Percentiles rank a stretch among this genome's conserved stretches.
These are phyloP conservation scores for Lactarius hatsudake DNA, from an alignment of 768 basidiomycete genomes.

Conservation along the genomic window DNA sequence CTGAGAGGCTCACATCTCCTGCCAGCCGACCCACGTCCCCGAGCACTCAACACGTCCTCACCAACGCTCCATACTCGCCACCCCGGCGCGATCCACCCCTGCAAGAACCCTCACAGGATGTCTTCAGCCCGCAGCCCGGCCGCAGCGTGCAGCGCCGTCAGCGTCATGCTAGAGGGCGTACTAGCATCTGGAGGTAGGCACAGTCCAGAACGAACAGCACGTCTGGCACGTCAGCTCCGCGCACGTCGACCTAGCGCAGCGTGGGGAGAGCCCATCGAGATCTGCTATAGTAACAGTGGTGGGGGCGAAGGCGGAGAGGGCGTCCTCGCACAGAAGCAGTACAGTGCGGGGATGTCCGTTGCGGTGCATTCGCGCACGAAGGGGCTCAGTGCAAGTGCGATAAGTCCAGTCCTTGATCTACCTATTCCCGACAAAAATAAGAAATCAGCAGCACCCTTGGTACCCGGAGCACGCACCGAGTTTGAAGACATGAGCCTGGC, in stretches of 20 bases:
- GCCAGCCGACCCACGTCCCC: too few species aligned
- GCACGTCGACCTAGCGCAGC: neutral
- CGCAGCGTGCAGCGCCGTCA: neutral
- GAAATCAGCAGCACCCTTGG: slow-evolving; percentile 7
- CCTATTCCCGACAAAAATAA: neutral
- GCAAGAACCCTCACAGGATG: slow-evolving; percentile 33
- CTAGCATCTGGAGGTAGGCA: neutral
- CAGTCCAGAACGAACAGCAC: slow-evolving; percentile 3
- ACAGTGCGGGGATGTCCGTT: slow-evolving; percentile 26
- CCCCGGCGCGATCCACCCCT: slow-evolving; percentile 28
- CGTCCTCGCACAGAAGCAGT: slow-evolving; percentile 24
- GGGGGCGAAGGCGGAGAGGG: neutral
- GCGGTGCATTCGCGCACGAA: slow-evolving; percentile 24
- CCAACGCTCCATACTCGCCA: slow-evolving; percentile 25
- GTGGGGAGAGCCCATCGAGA: slow-evolving; percentile 20
- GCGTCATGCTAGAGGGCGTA: too few species aligned
- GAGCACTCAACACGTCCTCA: slow-evolving; percentile 9
- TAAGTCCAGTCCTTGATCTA: too few species aligned
- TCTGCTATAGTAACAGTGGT: neutral
- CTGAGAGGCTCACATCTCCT: too few species aligned
- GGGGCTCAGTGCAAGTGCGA: slow-evolving; percentile 15
- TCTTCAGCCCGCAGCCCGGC: slow-evolving; percentile 30
- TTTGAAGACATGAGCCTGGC: slow-evolving; percentile 57
- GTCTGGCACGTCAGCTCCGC: neutral
- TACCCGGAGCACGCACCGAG: slow-evolving; percentile 48